These are phyloP conservation scores for Picochlorum sp. DNA, from an alignment of 139 green algal genomes.

Conservation along the genomic window DNA sequence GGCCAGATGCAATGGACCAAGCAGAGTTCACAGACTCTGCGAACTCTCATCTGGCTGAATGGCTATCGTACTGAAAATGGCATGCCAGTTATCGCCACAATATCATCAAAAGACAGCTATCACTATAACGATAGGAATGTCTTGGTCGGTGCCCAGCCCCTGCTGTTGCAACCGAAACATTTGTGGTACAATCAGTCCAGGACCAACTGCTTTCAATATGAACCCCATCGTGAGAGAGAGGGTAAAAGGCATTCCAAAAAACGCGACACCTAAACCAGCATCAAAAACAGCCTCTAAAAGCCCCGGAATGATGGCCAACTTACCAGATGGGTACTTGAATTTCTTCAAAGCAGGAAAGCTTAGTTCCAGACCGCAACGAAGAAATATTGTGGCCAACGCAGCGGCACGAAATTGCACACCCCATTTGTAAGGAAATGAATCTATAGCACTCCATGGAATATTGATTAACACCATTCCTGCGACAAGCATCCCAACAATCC, in stretches of 20 bases:
- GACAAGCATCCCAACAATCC: constrained; percentile 63
- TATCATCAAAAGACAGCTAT: constrained; percentile 79
- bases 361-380: constrained; percentile 72
- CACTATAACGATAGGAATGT: constrained; percentile 72
- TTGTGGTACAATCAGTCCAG: constrained; percentile 69
- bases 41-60: constrained; percentile 15
- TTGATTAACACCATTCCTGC: constrained; percentile 58
- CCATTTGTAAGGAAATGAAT: constrained; percentile 49
- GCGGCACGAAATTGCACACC: constrained; percentile 50
- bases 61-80: constrained; percentile 65
- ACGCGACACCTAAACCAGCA: constrained; percentile 38
- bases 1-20: constrained; percentile 28
- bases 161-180: constrained; percentile 79
- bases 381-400: constrained; percentile 72
- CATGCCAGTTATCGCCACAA: constrained; percentile 76
- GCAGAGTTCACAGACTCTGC: constrained; percentile 4
- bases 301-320: constrained; percentile 24
- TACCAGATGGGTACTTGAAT: constrained; percentile 27
- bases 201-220: constrained; percentile 79
- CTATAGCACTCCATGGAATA: constrained; percentile 39
- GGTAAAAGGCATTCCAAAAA: constrained; percentile 42
- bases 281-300: constrained; percentile 57
- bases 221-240: constrained; percentile 66
- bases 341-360: constrained; percentile 42
- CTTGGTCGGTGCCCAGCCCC: constrained; percentile 56